Evolutionary conservation across 2,329 filamentous ascomycete species (phyloP).

Genomic region (Camptophora hylomeconis): DNA sequence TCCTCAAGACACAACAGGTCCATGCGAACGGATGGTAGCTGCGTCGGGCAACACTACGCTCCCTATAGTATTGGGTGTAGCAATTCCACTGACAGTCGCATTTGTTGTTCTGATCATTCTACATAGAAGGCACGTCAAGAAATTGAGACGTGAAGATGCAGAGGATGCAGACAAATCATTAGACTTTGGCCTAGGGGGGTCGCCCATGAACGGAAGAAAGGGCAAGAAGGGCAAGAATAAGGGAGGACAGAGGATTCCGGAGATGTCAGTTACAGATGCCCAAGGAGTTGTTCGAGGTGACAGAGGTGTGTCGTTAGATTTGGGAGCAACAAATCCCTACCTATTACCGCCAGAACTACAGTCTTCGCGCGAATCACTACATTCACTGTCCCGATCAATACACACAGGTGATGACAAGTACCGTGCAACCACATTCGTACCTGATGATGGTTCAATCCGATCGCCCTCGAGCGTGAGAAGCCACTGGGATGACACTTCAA

Average conservation of each 20-base stretch:
- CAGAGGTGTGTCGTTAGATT: constrained; percentile 45
- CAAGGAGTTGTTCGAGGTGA: constrained; percentile 26
- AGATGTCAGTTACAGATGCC: constrained; percentile 46
- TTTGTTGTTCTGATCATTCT: constrained; percentile 58
- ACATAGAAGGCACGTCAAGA: constrained; percentile 64
- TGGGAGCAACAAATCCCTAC: constrained; percentile 74
- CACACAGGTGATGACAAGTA: constrained; percentile 74
- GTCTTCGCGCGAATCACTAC: constrained; percentile 70
- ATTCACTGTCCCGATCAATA: constrained; percentile 68
- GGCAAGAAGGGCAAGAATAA: constrained; percentile 30
- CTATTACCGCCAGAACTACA: constrained; percentile 76
- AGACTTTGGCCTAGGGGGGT: constrained; percentile 86
- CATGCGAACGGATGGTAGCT: constrained; percentile 9
- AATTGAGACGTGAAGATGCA: constrained; percentile 61
- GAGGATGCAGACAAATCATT: constrained; percentile 80
- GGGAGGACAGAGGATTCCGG: constrained; percentile 23
- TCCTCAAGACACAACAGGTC: constrained; percentile 8
- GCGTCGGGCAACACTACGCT: constrained; percentile 38
- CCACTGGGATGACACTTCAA: constrained; percentile 37
- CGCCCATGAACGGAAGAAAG: constrained; percentile 35
- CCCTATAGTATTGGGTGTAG: constrained; percentile 55
- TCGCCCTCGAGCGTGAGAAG: constrained; percentile 24
- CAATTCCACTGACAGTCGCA: constrained; percentile 61
- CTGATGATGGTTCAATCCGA: constrained; percentile 29
- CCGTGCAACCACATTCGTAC: constrained; percentile 46